phyloP scores from a whole-genome alignment of 805 yeast genomes.

The Saturnispora sanitii region DNA sequence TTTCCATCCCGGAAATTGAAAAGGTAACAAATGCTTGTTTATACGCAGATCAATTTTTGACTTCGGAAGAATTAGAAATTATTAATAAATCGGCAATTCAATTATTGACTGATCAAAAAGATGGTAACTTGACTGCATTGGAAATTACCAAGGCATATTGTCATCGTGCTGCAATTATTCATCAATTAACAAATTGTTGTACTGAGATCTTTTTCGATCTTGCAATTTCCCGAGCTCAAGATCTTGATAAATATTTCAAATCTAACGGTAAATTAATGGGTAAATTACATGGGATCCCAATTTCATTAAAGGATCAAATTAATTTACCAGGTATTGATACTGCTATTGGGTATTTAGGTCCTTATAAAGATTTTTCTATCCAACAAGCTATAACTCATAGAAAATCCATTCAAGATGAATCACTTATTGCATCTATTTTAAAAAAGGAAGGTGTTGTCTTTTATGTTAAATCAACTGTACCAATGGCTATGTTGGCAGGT shows the following conservation, averaged over 20 bases:
- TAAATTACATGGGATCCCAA: conserved; percentile 37
- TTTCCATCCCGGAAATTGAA: conserved; percentile 21
- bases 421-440: conserved; percentile 26
- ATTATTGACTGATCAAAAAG: conserved; percentile 21
- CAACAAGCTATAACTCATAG: conserved; percentile 16
- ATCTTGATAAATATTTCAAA: conserved; percentile 29
- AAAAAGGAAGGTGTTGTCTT: conserved; percentile 32
- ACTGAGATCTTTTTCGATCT: conserved; percentile 33
- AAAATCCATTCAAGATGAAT: conserved; percentile 23
- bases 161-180: conserved; percentile 33
- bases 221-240: conserved; percentile 32
- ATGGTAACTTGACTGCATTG: conserved; percentile 26
- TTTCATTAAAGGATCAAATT: conserved; percentile 38
- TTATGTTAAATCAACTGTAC: conserved; percentile 35
- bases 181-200: conserved; percentile 34
- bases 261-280: conserved; percentile 30
- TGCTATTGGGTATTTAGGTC: conserved; percentile 31
- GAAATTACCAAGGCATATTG: conserved; percentile 33
- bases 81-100: conserved; percentile 17
- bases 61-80: conserved; percentile 19
- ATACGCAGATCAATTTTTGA: conserved; percentile 17
- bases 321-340: conserved; percentile 31
- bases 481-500: conserved; percentile 34
- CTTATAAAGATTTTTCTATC: conserved; percentile 21
- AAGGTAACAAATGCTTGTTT: conserved; percentile 20